Base-by-base conservation (phyloP, 2,329 filamentous ascomycete genomes). In the Aspergillus sp. region DNA sequence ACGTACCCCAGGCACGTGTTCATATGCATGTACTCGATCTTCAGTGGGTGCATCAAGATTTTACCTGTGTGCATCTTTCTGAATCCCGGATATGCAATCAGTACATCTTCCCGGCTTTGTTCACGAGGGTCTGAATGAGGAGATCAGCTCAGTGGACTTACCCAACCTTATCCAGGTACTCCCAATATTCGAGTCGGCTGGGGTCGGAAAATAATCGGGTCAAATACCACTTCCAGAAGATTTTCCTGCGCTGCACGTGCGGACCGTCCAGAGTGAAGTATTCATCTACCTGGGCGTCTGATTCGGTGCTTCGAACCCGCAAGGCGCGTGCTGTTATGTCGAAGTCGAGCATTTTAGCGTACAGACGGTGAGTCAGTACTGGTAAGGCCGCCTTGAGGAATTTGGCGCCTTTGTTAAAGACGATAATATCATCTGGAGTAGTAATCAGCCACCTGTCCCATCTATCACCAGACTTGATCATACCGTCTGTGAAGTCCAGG, bases 221-320 rank as follows among this genome's bases (percentile, higher is more conserved):
- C 42, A 62, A n/a, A 50, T 62, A 62, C 60, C 60, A 62, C 27
- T 62, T 62, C 60, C 60, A 62, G 25, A 62, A 62, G 38, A 62
- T 60, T 49, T 62, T 62, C 38, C 60, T 39, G 19, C 60, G 57
- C 44, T 62, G 57, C 19, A 62, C 60, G 2, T 62, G 60, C 4
- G 60, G 60, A 25, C 60, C 59, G 49, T 62, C 60, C 7, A 60
- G 56, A 6, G 57, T 62, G 42, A 62, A 62, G 11, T 54, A 30
- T 25, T 62, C 60, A 2, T 62, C 57, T 3, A 60, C 48, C 2
- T 54, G 53, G n/a, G 41, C 52, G 8, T 62, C 57, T 2, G 57
- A 60, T 8, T 54, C 23, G 5, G 60, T 60, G 25, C 36, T 62
- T 42, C 60, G 52, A 5, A 58, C 60, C 10, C 60, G 57, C 10